Base-by-base conservation (phyloP, 495 filamentous ascomycete species). In the Jackrogersella multiformis region DNA sequence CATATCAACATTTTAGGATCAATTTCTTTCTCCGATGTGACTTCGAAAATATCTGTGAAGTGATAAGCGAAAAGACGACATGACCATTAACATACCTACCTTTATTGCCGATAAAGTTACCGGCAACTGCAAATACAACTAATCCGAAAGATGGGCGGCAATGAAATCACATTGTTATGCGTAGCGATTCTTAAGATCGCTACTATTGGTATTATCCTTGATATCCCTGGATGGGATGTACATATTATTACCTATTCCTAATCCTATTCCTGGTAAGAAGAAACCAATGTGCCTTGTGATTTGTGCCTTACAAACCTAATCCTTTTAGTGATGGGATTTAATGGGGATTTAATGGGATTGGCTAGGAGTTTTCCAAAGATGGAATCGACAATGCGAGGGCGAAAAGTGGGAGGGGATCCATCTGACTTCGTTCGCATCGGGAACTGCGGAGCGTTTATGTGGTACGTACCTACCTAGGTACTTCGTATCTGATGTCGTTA, bases 281-380 rank as follows among this genome's bases (percentile, higher is more conserved):
- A 61, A 68, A 68, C 59, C 36, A 48, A 15, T 10, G 42, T 56
- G 46, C 52, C n/a, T n/a, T n/a, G n/a, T n/a, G n/a, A n/a, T n/a
- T n/a, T 10, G 42, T 56, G 46, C 52, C 65, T 59, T 46, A 41
- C 53, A n/a, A 39, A 41, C 45, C 65, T 59, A 32, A 34, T 58
- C 53, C 53, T 41, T 63, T 16, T 23, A n/a, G 16, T 8, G 28
- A 15, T 35, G 18, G 18, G 48, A 49, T 49, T 28, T 28, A 23
- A 18, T 24, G 44, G 23, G 24, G n/a, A 46, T 23, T 42, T 2
- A 15, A n/a, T 1, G 9, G 23, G 49, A 53, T 53, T 36, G 32
- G 18, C 13, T 23, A 30, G 26, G n/a, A 13, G 24, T 49, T 49
- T 49, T 30, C 26, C 26, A n/a, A 49, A 49, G 26, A 32, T 49